Evolutionary conservation across 1,284 basidiomycete genomes (phyloP).

Genomic region (Stygiomarasmius scandens): DNA sequence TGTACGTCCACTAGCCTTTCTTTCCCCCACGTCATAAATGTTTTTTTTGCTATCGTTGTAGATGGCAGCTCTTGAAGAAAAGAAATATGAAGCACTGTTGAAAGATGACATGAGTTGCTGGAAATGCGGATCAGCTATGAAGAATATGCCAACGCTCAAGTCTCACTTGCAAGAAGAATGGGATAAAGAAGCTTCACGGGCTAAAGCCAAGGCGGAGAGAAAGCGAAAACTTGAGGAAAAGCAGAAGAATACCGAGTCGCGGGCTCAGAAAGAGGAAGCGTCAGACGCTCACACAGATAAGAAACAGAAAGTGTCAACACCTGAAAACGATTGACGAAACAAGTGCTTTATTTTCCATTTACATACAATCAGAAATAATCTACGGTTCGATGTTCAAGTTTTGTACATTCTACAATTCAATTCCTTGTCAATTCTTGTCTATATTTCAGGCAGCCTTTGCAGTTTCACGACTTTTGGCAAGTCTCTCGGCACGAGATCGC

Average conservation of each 20-base stretch:
- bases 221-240: constrained; percentile 37
- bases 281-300: neutral
- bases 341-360: neutral
- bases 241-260: constrained; percentile 10
- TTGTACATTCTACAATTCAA: neutral
- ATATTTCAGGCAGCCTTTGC: constrained; percentile 15
- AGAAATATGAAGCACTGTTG: constrained; percentile 66
- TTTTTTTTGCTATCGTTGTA: constrained; percentile 7
- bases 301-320: constrained; percentile 3
- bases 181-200: constrained; percentile 44
- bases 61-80: constrained; percentile 55
- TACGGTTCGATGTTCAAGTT: neutral
- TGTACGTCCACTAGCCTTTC: constrained; percentile 38
- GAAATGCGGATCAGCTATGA: constrained; percentile 61
- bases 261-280: neutral
- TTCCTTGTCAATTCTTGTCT: neutral
- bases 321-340: neutral
- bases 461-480: constrained; percentile 7
- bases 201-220: constrained; percentile 37
- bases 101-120: constrained; percentile 73
- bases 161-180: constrained; percentile 69
- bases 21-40: neutral
- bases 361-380: neutral
- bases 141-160: constrained; percentile 81
- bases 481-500: constrained; percentile 43